These are phyloP conservation scores for Colletotrichum sojae DNA, from an alignment of 2,329 filamentous ascomycete species.

Conservation along the genomic window DNA sequence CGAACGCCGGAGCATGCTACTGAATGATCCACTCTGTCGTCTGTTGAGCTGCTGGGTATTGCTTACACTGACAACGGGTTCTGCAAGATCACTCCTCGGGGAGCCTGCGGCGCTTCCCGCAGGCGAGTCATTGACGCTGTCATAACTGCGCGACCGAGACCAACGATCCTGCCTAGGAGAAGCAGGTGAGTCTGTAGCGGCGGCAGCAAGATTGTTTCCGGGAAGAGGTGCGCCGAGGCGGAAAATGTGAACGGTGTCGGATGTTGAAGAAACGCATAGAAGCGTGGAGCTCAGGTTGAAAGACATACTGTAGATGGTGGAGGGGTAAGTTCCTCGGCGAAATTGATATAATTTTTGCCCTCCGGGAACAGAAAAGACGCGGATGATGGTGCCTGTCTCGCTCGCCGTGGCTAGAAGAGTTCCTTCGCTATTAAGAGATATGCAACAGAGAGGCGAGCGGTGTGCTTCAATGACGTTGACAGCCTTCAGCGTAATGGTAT, in stretches of 20 bases:
- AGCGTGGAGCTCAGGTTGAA: conserved; percentile 96
- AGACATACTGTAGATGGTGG: conserved; percentile 98
- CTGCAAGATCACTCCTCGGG: conserved; percentile 63
- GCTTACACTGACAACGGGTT: conserved; percentile 50
- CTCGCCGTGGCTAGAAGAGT: conserved; percentile 94
- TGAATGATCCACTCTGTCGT: conserved; percentile 81
- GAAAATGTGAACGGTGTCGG: conserved; percentile 97
- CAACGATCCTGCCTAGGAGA: conserved; percentile 66
- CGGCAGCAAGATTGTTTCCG: conserved; percentile 49
- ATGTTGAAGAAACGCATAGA: conserved; percentile 94
- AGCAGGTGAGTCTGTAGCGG: conserved; percentile 53
- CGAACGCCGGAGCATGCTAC: conserved; percentile 92
- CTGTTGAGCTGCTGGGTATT: conserved; percentile 52
- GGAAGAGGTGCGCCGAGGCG: conserved; percentile 73
- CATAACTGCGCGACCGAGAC: conserved; percentile 67
- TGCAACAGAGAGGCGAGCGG: conserved; percentile 89
- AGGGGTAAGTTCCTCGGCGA: conserved; percentile 93
- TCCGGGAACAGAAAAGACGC: conserved; percentile 92
- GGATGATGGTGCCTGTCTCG: conserved; percentile 97
- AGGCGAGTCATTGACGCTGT: conserved; percentile 69
- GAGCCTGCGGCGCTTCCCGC: conserved; percentile 57
- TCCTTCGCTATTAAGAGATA: conserved; percentile 93
- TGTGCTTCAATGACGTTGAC: conserved; percentile 97
- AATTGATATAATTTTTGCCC: conserved; percentile 97
- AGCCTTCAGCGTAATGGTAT: conserved; percentile 89